Base-by-base conservation (phyloP, 306 rosid species). In the Begonia peltatifolia region DNA sequence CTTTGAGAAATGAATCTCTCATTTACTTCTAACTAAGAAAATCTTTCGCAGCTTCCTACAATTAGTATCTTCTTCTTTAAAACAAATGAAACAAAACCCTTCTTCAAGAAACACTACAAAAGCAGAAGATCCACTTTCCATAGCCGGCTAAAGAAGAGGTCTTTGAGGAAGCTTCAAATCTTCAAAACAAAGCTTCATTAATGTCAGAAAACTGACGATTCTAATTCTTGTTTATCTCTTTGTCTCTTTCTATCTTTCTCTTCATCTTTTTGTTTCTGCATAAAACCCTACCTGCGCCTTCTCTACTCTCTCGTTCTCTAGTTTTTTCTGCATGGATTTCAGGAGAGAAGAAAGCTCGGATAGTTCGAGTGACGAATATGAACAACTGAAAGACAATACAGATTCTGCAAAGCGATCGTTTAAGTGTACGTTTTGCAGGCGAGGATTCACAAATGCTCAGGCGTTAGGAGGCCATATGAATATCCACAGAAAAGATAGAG, bases 391-490 rank as follows among this genome's bases (percentile, higher is more conserved):
- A 54, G 70, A 60, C 12, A 66, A 36, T 2, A 43, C n/a, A 1
- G 62, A 68, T n/a, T 46, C 57, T 2, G 46, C 57, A 0, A 80
- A 67, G 63, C 71, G 94, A 4, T 79, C 74, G 38, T 92, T 76
- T 57, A 86, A 79, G 53, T 92, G 99, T 81, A 81, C 93, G 56
- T 92, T 76, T 59, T 90, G 99, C 72, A 78, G 30, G 70, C 76
- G 88, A n/a, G 99, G 99, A 8, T 90, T 90, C 79, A 86, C 95
- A 20, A 86, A 86, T 52, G 99, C 99, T 6, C 99, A 86, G 42
- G 95, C 95, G 14, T 61, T 90, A 52, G 99, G 99, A 7, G 99
- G 97, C 22, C 97, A 89, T 20, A 89, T 89, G 97, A 90, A 90
- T 50, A 85, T 90, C 14, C 97, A 90, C 56, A 63, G 99, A 49